These are phyloP conservation scores for Glycine soja DNA, from an alignment of 306 rosid genomes.

Conservation along the genomic window DNA sequence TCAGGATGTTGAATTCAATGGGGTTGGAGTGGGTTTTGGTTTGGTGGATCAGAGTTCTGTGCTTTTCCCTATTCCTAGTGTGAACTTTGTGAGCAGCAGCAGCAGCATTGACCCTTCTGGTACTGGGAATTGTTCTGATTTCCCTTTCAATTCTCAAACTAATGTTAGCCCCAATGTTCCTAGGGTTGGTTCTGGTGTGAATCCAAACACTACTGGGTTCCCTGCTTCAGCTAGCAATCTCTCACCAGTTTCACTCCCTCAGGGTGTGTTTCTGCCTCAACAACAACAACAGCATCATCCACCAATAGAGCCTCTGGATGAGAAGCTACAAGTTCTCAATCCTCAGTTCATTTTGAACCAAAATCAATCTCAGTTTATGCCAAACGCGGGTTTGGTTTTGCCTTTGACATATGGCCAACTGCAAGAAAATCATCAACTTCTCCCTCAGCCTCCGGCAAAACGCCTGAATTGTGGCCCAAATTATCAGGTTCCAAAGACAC, in stretches of 20 bases:
- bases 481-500: constrained; percentile 55
- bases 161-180: constrained; percentile 37
- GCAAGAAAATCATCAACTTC: constrained; percentile 69
- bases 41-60: constrained; percentile 67
- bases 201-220: constrained; percentile 51
- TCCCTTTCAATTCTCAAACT: constrained; percentile 49
- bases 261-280: constrained; percentile 53
- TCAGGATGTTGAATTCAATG: constrained; percentile 68
- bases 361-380: constrained; percentile 65
- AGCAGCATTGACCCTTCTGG: constrained; percentile 57
- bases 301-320: constrained; percentile 59
- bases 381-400: constrained; percentile 63
- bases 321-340: constrained; percentile 68
- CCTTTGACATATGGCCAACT: constrained; percentile 64
- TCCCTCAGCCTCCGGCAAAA: constrained; percentile 66
- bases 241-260: constrained; percentile 49
- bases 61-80: constrained; percentile 51
- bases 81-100: constrained; percentile 52
- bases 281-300: constrained; percentile 51
- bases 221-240: constrained; percentile 51
- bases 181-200: constrained; percentile 47
- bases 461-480: constrained; percentile 61
- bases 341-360: constrained; percentile 65
- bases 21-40: constrained; percentile 50
- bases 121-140: constrained; percentile 56